phyloP scores from a whole-genome alignment of 225 moss, liverwort and hornwort genomes.

The Thuidium tamariscinum region DNA sequence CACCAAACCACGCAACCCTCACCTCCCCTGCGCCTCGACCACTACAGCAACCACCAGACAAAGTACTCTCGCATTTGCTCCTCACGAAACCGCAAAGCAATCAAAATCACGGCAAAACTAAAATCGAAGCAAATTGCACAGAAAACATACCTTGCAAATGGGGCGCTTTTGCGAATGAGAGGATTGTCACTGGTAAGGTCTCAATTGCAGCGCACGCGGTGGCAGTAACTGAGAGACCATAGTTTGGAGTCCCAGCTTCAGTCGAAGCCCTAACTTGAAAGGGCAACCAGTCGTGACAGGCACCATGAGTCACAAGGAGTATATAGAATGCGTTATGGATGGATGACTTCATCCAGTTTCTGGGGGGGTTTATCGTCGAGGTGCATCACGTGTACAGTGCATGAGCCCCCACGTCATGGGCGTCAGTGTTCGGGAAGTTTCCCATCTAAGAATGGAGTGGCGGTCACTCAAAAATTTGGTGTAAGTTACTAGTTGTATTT shows the following conservation, averaged over 20 bases:
- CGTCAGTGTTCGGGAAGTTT: background rate
- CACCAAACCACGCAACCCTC: background rate
- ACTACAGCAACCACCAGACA: background rate
- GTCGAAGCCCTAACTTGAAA: too few relatives aligned
- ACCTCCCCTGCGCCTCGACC: background rate
- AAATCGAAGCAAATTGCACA: background rate
- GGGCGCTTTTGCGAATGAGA: background rate
- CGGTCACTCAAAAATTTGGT: too few relatives aligned
- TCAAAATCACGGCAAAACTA: background rate
- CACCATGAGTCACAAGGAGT: too few relatives aligned
- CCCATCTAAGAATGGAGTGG: too few relatives aligned
- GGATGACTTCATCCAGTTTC: background rate
- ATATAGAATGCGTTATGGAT: background rate
- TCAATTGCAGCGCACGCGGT: background rate
- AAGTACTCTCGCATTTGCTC: background rate
- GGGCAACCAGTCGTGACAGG: too few relatives aligned
- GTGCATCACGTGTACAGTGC: background rate
- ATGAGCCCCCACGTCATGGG: too few relatives aligned
- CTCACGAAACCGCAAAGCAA: background rate
- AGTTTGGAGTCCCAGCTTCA: background rate
- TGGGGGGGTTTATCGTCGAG: background rate
- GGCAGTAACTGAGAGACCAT: background rate
- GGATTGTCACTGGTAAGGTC: background rate
- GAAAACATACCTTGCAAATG: background rate
- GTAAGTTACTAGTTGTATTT: too few relatives aligned